A percentile compares a stretch with the other conserved stretches of the same genome.
Evolutionary conservation across 768 basidiomycete species (phyloP).

Genomic region (Coprinopsis cinerea): DNA sequence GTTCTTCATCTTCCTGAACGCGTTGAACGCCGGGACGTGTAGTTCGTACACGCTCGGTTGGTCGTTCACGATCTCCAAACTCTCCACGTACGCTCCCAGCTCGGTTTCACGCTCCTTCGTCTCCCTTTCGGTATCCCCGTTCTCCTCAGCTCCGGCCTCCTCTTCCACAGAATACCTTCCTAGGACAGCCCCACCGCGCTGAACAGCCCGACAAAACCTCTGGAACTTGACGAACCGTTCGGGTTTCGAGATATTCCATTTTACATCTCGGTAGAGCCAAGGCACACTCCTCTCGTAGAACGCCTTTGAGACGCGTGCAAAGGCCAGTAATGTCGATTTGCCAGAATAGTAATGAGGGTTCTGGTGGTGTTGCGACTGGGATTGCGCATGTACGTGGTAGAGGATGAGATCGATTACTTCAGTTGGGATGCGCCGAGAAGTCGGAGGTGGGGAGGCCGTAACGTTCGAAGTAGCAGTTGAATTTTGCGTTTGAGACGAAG

Average conservation of each 20-base stretch:
- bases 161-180: too few relatives aligned
- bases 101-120: not conserved
- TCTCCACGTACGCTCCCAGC: not conserved
- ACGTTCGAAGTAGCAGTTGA: too few relatives aligned
- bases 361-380: not conserved
- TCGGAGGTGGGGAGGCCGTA: too few relatives aligned
- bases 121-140: too few relatives aligned
- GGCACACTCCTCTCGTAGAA: not conserved
- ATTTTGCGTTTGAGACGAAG: too few relatives aligned
- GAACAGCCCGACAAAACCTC: not conserved
- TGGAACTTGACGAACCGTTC: slow-evolving; percentile 1
- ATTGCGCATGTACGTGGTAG: not conserved
- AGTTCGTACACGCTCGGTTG: not conserved
- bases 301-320: not conserved
- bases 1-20: not conserved
- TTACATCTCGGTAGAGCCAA: not conserved
- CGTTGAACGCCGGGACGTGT: slow-evolving; percentile 1
- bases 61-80: not conserved
- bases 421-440: too few relatives aligned
- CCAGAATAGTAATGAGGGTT: not conserved
- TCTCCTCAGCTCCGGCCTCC: too few relatives aligned
- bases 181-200: too few relatives aligned
- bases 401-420: slow-evolving; percentile 1
- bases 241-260: not conserved
- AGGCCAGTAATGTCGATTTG: not conserved